Percentiles rank a stretch among this genome's conserved stretches.
Evolutionary conservation across 805 yeast species (phyloP).

Genomic region (Saturnispora galanensis): DNA sequence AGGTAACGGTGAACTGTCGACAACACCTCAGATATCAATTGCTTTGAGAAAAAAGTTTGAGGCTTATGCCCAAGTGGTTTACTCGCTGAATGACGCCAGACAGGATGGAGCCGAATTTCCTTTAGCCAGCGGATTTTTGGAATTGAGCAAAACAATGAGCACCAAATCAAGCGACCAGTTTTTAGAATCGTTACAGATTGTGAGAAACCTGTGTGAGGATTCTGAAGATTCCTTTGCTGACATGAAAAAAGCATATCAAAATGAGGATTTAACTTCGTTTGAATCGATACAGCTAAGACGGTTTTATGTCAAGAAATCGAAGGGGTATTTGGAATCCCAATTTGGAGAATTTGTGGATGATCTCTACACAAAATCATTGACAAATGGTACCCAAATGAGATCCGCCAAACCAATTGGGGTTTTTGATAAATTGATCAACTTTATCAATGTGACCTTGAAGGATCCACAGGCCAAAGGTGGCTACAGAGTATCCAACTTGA

Average conservation of each 20-base stretch:
- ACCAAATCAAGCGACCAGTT: conserved; percentile 63
- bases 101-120: conserved; percentile 44
- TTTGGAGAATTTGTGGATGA: conserved; percentile 67
- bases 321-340: conserved; percentile 59
- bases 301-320: conserved; percentile 45
- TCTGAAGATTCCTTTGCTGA: conserved; percentile 28
- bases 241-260: conserved; percentile 16
- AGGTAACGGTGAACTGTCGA: background rate
- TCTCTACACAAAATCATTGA: conserved; percentile 29
- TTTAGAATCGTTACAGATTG: conserved; percentile 63
- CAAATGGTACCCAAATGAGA: conserved; percentile 3
- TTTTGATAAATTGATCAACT: conserved; percentile 25
- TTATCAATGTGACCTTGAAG: conserved; percentile 38
- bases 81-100: conserved; percentile 61
- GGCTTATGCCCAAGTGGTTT: conserved; percentile 61
- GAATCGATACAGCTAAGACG: conserved; percentile 31
- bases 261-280: conserved; percentile 21
- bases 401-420: background rate
- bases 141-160: conserved; percentile 36
- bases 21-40: conserved; percentile 30
- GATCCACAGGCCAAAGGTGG: conserved; percentile 18
- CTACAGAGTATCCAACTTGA: conserved; percentile 45
- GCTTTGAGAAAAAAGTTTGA: conserved; percentile 48
- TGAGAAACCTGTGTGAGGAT: conserved; percentile 37
- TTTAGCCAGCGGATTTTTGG: conserved; percentile 49